These are phyloP conservation scores for Usnea hakonensis DNA, from an alignment of 495 filamentous ascomycete genomes.

Conservation along the genomic window DNA sequence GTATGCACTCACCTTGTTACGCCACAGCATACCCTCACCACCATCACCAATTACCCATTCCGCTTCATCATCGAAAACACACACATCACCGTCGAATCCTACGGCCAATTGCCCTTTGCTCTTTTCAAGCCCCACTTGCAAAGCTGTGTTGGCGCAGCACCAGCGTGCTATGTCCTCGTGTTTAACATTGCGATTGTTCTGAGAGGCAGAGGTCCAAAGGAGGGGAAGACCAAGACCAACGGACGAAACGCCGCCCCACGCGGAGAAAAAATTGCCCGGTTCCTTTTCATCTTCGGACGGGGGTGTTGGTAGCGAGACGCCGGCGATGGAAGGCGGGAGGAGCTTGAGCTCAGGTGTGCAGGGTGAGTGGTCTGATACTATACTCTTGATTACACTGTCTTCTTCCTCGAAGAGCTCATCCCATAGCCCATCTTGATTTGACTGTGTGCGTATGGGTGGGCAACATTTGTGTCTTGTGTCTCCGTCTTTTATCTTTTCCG, in stretches of 20 bases:
- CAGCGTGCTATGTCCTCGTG: constrained; percentile 69
- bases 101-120: constrained; percentile 75
- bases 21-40: constrained; percentile 74
- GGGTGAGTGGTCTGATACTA: constrained; percentile 95
- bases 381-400: constrained; percentile 78
- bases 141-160: constrained; percentile 80
- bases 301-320: constrained; percentile 28
- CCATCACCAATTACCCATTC: constrained; percentile 60
- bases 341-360: constrained; percentile 94
- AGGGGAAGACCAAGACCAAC: constrained; percentile 90
- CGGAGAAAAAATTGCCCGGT: constrained; percentile 81
- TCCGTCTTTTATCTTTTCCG: constrained; percentile 77
- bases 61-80: constrained; percentile 80
- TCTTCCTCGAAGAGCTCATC: constrained; percentile 58
- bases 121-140: constrained; percentile 79
- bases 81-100: constrained; percentile 87
- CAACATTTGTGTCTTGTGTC: constrained; percentile 98
- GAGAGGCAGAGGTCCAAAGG: constrained; percentile 64
- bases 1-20: constrained; percentile 92
- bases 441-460: constrained; percentile 77
- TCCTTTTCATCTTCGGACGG: constrained; percentile 25
- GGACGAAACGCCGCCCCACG: constrained; percentile 93
- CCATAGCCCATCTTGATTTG: constrained; percentile 88
- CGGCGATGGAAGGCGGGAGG: constrained; percentile 55
- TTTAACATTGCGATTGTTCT: constrained; percentile 30